Evolutionary conservation across 176 grass and related monocot genomes (phyloP).

Genomic region (Triticum dicoccoides): DNA sequence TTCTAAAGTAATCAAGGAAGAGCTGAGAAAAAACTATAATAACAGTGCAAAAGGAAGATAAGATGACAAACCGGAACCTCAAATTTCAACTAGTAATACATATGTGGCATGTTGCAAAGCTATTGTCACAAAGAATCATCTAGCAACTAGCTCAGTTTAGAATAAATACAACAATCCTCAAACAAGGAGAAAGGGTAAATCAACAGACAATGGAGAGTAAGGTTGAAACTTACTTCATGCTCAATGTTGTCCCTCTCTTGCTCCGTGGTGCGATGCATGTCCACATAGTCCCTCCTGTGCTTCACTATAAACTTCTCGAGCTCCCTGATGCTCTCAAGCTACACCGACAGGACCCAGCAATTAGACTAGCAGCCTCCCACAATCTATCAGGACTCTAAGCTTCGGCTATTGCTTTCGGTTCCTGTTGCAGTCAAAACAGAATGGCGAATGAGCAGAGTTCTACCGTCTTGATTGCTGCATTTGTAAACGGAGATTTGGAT

Average conservation of each 20-base stretch:
- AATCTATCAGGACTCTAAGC: background rate
- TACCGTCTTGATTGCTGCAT: conserved; percentile 89
- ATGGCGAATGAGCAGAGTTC: background rate
- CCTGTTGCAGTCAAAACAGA: background rate
- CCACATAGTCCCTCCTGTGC: conserved; percentile 84
- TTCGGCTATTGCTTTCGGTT: background rate
- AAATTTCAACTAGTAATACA: background rate
- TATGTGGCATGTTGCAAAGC: background rate
- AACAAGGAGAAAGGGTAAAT: background rate
- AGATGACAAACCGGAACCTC: background rate
- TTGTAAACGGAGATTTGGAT: conserved; percentile 63
- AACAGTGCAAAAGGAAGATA: background rate
- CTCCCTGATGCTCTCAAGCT: conserved; percentile 84
- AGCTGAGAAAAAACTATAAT: background rate
- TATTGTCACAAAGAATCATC: background rate
- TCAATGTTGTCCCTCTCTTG: conserved; percentile 96
- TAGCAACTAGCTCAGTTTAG: background rate
- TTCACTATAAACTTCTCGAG: conserved; percentile 81
- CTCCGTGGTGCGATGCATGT: conserved; percentile 85
- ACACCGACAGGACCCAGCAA: conserved; percentile 23
- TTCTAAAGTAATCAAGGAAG: background rate
- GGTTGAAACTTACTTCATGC: conserved; percentile 66
- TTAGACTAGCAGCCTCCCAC: background rate
- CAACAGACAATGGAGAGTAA: background rate
- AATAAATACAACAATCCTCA: background rate